Percentiles rank a stretch among this genome's conserved stretches.
Evolutionary conservation across 345 rosid genomes (phyloP).

Genomic region (Erodium maritimum): DNA sequence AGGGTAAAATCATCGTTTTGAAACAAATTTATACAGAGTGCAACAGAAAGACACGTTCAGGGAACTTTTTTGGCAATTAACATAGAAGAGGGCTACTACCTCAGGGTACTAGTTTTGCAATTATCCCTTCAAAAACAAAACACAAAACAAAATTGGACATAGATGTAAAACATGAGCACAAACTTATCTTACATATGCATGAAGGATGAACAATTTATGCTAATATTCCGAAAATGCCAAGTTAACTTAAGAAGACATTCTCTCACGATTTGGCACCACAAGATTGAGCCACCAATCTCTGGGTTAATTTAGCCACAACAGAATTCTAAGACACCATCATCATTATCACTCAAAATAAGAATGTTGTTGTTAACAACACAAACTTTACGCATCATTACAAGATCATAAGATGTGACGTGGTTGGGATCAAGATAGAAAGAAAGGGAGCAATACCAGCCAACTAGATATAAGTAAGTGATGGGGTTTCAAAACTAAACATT

Average conservation of each 20-base stretch:
- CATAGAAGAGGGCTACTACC: no score
- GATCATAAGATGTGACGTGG: not conserved
- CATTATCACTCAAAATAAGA: not conserved
- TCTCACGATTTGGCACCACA: not conserved
- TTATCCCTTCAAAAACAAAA: no score
- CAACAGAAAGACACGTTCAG: no score
- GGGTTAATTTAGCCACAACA: no score
- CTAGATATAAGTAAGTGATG: slow-evolving; percentile 6
- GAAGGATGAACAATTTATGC: not conserved
- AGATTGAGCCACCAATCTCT: not conserved
- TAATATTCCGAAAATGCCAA: slow-evolving; percentile 2
- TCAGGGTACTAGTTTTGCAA: no score
- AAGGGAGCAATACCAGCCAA: not conserved
- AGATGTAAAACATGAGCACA: not conserved
- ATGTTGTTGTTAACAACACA: not conserved
- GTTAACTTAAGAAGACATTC: not conserved
- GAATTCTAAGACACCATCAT: not conserved
- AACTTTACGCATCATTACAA: slow-evolving; percentile 2
- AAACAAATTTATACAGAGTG: no score
- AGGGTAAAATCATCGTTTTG: no score
- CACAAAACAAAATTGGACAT: no score
- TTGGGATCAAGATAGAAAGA: not conserved
- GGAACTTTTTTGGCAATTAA: no score
- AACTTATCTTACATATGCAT: not conserved
- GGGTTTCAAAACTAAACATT: slow-evolving; percentile 3